Percentiles rank a stretch among this genome's conserved stretches.
Conservation (phyloP, 805 yeast species). For the Spathaspora passalidarum region DNA sequence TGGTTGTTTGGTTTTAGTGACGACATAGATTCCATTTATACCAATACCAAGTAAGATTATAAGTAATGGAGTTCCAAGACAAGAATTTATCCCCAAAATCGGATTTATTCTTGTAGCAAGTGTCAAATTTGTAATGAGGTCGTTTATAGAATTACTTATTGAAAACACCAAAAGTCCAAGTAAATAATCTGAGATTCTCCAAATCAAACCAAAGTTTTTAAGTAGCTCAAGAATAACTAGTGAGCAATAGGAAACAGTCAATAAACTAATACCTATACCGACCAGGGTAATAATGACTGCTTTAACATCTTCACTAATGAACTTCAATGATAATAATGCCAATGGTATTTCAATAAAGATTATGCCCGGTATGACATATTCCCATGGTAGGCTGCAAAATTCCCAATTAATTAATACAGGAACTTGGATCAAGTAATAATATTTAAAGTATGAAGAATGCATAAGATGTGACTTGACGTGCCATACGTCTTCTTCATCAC, state of each 20-base stretch:
- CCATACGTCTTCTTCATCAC: constrained; percentile 4
- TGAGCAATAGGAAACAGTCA: constrained; percentile 26
- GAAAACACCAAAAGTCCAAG: constrained; percentile 49
- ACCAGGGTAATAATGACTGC: constrained; percentile 8
- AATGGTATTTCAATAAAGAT: constrained; percentile 4
- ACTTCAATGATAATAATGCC: constrained; percentile 4
- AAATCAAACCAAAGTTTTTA: constrained; percentile 44
- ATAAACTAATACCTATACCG: constrained; percentile 23
- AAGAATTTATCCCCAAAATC: constrained; percentile 45
- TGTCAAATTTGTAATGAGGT: constrained; percentile 48
- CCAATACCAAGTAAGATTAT: constrained; percentile 52
- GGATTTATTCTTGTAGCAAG: constrained; percentile 39
- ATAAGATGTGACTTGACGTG: constrained; percentile 3
- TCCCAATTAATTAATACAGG: constrained; percentile 17
- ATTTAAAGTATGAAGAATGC: neutral
- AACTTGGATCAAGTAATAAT: constrained; percentile 19
- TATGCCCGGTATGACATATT: neutral
- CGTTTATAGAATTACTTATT: constrained; percentile 51
- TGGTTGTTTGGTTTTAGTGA: constrained; percentile 10
- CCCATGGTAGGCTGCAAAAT: constrained; percentile 11
- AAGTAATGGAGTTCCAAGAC: constrained; percentile 53
- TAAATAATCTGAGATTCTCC: constrained; percentile 43
- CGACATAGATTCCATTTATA: constrained; percentile 36
- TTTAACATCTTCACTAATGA: constrained; percentile 2
- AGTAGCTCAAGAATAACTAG: constrained; percentile 24